These are phyloP conservation scores for Sclerotinia sclerotiorum DNA, from an alignment of 2,329 filamentous ascomycete genomes.

Conservation along the genomic window DNA sequence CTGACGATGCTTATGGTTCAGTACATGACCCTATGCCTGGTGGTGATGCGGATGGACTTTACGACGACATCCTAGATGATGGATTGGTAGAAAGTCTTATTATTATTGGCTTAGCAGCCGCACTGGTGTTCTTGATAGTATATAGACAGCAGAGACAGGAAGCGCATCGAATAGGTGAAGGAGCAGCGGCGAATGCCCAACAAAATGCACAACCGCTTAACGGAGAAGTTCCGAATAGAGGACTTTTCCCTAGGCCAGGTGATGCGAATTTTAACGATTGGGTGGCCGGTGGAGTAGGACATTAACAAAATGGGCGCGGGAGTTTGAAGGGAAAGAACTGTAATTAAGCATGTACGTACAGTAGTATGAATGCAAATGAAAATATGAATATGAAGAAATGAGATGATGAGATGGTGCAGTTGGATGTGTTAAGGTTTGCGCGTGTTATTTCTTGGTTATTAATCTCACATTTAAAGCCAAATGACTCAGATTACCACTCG, in stretches of 20 bases:
- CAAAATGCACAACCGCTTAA: constrained; percentile 38
- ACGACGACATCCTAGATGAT: constrained; percentile 69
- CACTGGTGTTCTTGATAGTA: constrained; percentile 76
- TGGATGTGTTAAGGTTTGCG: not conserved
- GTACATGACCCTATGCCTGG: constrained; percentile 57
- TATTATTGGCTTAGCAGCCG: constrained; percentile 74
- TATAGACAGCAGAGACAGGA: constrained; percentile 73
- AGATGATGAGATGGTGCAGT: not conserved
- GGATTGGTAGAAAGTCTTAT: constrained; percentile 81
- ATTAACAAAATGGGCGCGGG: constrained; percentile 42
- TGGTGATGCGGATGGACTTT: constrained; percentile 54
- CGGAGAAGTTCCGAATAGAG: constrained; percentile 45
- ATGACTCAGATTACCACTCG: not conserved
- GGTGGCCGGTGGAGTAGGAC: constrained; percentile 62
- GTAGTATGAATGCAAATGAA: not conserved
- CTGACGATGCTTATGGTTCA: constrained; percentile 42
- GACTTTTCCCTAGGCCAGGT: constrained; percentile 63
- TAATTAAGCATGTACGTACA: constrained; percentile 5
- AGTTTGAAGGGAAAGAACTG: not conserved
- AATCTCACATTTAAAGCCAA: not conserved
- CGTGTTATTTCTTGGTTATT: not conserved
- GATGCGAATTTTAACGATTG: constrained; percentile 69
- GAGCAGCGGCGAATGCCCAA: constrained; percentile 44
- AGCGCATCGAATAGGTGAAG: constrained; percentile 47
- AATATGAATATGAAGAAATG: not conserved